Evolutionary conservation across 1,284 basidiomycete genomes (phyloP).

Genomic region (Ustilago trichophora): DNA sequence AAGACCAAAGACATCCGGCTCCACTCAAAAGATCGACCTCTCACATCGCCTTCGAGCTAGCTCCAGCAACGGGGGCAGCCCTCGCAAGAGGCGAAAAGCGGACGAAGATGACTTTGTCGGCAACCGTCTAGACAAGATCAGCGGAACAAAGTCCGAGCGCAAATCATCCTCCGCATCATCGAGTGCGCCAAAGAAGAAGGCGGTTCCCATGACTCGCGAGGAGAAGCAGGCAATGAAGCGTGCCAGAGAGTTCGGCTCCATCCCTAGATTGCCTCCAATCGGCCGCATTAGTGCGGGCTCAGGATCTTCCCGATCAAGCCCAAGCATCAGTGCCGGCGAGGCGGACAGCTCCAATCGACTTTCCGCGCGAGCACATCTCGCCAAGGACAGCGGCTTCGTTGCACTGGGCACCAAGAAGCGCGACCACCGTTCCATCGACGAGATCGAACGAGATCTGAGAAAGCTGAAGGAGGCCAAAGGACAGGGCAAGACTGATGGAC

Average conservation of each 20-base stretch:
- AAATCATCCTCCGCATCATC: conserved; percentile 5
- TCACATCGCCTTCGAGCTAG: conserved; percentile 16
- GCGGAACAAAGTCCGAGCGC: conserved; percentile 5
- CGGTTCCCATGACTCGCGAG: conserved; percentile 46
- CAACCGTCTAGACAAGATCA: conserved; percentile 31
- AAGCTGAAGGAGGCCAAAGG: conserved; percentile 32
- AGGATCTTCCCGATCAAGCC: conserved; percentile 14
- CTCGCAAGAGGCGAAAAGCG: conserved; percentile 25
- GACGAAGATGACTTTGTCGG: conserved; percentile 48
- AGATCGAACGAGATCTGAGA: conserved; percentile 51
- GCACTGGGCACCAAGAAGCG: conserved; percentile 47
- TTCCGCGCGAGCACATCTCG: conserved; percentile 6
- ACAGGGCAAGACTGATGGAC: conserved; percentile 5
- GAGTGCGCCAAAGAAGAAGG: conserved; percentile 13
- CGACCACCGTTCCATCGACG: conserved; percentile 51
- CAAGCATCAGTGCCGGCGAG: conserved; percentile 10
- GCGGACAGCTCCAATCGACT: conserved; percentile 4
- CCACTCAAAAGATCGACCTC: conserved; percentile 36
- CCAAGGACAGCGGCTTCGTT: conserved; percentile 28
- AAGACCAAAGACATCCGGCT: conserved; percentile 12
- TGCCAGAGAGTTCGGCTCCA: conserved; percentile 38
- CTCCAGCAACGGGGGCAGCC: conserved; percentile 1
- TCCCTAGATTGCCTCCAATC: conserved; percentile 19
- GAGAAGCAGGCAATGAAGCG: conserved; percentile 47
- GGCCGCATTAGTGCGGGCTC: conserved; percentile 4